phyloP scores from a whole-genome alignment of 2,329 filamentous ascomycete genomes.

The Alternaria burnsii region DNA sequence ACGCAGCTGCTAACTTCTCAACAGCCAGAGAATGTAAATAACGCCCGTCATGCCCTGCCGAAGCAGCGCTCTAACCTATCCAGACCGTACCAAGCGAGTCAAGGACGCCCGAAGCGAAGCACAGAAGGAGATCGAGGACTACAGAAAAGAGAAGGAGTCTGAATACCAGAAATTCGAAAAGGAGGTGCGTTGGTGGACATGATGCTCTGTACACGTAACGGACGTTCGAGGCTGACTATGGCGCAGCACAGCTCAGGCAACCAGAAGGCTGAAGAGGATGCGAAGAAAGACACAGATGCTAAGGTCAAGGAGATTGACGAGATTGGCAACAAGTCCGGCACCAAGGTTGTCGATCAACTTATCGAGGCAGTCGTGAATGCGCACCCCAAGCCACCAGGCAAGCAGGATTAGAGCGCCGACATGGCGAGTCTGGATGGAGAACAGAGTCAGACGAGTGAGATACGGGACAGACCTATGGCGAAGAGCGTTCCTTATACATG shows the following conservation, averaged over 20 bases:
- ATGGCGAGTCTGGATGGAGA: neutral
- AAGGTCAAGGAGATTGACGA: slow-evolving; percentile 84
- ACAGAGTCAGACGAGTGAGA: neutral
- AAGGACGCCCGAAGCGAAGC: slow-evolving; percentile 96
- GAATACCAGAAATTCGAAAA: slow-evolving; percentile 96
- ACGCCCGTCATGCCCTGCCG: slow-evolving; percentile 9
- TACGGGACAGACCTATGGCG: neutral
- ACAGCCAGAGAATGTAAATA: slow-evolving; percentile 84
- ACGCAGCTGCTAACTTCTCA: slow-evolving; percentile 22
- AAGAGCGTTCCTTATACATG: slow-evolving; percentile 19
- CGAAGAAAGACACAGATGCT: slow-evolving; percentile 79
- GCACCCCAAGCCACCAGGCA: slow-evolving; percentile 71
- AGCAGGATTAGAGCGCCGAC: slow-evolving; percentile 14
- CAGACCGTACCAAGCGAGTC: slow-evolving; percentile 94
- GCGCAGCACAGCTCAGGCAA: slow-evolving; percentile 89
- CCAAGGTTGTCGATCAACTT: slow-evolving; percentile 82
- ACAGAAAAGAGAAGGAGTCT: slow-evolving; percentile 86
- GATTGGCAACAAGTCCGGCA: slow-evolving; percentile 80
- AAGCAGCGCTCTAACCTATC: slow-evolving; percentile 30
- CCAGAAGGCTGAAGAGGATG: slow-evolving; percentile 74
- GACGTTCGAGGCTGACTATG: slow-evolving; percentile 24
- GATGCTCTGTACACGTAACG: neutral
- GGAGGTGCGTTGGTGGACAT: slow-evolving; percentile 60
- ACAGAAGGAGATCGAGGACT: slow-evolving; percentile 96
- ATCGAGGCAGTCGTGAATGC: slow-evolving; percentile 86